A percentile compares a stretch with the other conserved stretches of the same genome.
Evolutionary conservation across 208 protist species (phyloP).

Genomic region (Leishmania mexicana): DNA sequence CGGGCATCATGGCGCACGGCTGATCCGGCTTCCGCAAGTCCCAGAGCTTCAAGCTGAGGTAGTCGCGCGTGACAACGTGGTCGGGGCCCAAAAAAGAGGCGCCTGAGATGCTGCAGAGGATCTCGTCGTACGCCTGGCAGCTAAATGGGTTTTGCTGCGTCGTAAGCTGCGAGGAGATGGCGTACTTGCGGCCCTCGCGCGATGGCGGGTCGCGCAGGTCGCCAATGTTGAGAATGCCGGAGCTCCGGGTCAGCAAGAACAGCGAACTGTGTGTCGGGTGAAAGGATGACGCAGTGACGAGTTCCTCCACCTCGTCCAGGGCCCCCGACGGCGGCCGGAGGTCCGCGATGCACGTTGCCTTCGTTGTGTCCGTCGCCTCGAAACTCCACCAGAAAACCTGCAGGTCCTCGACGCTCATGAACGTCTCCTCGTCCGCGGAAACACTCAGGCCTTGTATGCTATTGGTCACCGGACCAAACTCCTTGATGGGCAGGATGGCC

Average conservation of each 20-base stretch:
- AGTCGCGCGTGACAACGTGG: slow-evolving; percentile 88
- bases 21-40: slow-evolving; percentile 68
- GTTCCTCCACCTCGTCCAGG: slow-evolving; percentile 81
- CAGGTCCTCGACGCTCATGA: slow-evolving; percentile 88
- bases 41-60: slow-evolving; percentile 88
- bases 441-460: slow-evolving; percentile 79
- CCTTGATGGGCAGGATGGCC: slow-evolving; percentile 71
- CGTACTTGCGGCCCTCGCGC: slow-evolving; percentile 64
- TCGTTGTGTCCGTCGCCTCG: slow-evolving; percentile 68
- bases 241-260: slow-evolving; percentile 84
- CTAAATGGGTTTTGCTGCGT: slow-evolving; percentile 60
- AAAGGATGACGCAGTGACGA: slow-evolving; percentile 78
- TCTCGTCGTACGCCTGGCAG: slow-evolving; percentile 71
- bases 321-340: slow-evolving; percentile 61
- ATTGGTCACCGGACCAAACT: slow-evolving; percentile 76
- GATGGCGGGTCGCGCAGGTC: slow-evolving; percentile 83
- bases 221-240: slow-evolving; percentile 80
- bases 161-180: slow-evolving; percentile 61
- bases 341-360: slow-evolving; percentile 76
- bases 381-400: slow-evolving; percentile 91
- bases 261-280: slow-evolving; percentile 85
- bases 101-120: slow-evolving; percentile 84
- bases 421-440: slow-evolving; percentile 76
- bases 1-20: slow-evolving; percentile 61
- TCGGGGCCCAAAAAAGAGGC: slow-evolving; percentile 78